Percentiles rank a stretch among this genome's conserved stretches.
phyloP scores from a whole-genome alignment of 768 basidiomycete genomes.

The Boletus sp. region DNA sequence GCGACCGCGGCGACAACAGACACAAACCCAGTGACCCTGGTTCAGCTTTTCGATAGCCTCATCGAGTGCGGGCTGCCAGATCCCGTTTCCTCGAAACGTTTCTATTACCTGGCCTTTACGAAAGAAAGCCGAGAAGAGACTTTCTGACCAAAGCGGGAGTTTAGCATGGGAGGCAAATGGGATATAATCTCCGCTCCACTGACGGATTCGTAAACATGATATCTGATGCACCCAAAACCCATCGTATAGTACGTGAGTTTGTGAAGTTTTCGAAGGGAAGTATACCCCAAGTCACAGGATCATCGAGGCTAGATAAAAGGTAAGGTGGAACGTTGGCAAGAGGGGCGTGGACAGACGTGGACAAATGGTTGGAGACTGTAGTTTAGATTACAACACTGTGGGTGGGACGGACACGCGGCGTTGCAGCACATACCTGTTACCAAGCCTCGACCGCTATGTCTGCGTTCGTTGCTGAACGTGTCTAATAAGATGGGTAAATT shows the following conservation, averaged over 20 bases:
- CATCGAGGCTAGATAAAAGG: constrained; percentile 59
- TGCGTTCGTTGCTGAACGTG: constrained; percentile 52
- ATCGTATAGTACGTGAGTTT: constrained; percentile 62
- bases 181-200: constrained; percentile 29
- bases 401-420: not conserved
- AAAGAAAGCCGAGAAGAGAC: constrained; percentile 83
- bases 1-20: not conserved
- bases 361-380: constrained; percentile 90
- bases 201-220: constrained; percentile 94
- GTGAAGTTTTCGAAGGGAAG: constrained; percentile 67
- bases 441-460: constrained; percentile 57
- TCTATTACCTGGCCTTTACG: constrained; percentile 87
- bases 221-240: constrained; percentile 91
- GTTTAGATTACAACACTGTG: constrained; percentile 4
- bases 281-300: constrained; percentile 85
- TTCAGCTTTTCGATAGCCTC: constrained; percentile 78
- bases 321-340: constrained; percentile 6
- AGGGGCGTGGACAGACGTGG: constrained; percentile 57
- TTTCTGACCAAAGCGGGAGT: constrained; percentile 39
- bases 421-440: constrained; percentile 59
- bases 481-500: constrained; percentile 65
- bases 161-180: constrained; percentile 10
- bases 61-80: constrained; percentile 86
- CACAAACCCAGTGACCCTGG: constrained; percentile 79
- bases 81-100: constrained; percentile 86